Base-by-base conservation (phyloP, 441 rosid species). In the Pelargonium myrrhifolium region DNA sequence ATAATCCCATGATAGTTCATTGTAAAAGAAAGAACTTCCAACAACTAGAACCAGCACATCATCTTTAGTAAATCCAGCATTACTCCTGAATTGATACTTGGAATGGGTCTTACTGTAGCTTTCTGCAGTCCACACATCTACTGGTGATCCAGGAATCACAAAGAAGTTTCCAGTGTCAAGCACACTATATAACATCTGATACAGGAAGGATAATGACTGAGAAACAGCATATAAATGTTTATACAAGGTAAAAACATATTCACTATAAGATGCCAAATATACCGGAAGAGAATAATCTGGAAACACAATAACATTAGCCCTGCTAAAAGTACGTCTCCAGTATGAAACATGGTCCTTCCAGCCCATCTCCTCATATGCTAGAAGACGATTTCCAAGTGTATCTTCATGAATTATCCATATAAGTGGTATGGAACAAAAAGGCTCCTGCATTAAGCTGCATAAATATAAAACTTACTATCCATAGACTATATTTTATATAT, bases 401-500 rank as follows among this genome's bases (percentile, higher is more conserved):
- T 87, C 96, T 72, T 94, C 98, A 75, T 88, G 97, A 77, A 94
- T 78, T 74, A 90, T 85, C 99, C 98, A 94, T 78, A 94, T 75
- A 74, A 92, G 85, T 66, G 98, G 96, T 72, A 92, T 79, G 42
- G 88, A 87, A 83, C 74, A 84, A 84, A 94, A 92, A 68, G 98
- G 98, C 87, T 89, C 98, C 89, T 87, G 98, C 97, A 87, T 87
- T 72, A 94, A 96, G 96, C 99, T 92, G 98, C 96, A 90, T 74
- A 82, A 69, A 89, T 81, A 85, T 83, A 77, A 72, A 81, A 80
- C 77, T 85, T 85, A 83, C 84, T 82, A 73, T 81, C 67, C 81
- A 76, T 69, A 81, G 81, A 79, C 77, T 69, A 69, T 79, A 68
- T 74, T 66, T 65, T 68, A 72, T 31, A 72, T 58, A 62, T 14